phyloP scores from a whole-genome alignment of 495 filamentous ascomycete genomes.

The Amniculicola lignicola region DNA sequence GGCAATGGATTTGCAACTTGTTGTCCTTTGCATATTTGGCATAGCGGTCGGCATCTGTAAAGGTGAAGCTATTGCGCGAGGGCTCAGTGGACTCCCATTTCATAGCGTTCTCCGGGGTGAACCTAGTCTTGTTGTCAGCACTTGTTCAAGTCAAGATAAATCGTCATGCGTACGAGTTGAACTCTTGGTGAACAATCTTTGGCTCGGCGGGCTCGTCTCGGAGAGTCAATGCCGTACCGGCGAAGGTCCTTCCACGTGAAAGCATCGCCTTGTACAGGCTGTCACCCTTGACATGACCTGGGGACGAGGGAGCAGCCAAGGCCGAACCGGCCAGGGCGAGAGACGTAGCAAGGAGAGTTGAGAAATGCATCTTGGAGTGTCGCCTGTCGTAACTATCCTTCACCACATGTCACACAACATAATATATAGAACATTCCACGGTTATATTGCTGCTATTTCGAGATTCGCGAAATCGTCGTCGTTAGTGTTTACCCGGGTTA shows the following conservation, averaged over 20 bases:
- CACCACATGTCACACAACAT: not conserved
- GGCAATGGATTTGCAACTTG: slow-evolving; percentile 58
- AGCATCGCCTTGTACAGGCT: slow-evolving; percentile 10
- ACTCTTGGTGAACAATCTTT: slow-evolving; percentile 9
- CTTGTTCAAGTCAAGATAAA: not conserved
- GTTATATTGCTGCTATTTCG: slow-evolving; percentile 1
- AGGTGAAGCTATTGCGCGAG: slow-evolving; percentile 49
- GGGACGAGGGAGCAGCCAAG: not conserved
- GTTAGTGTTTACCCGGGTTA: slow-evolving; percentile 4
- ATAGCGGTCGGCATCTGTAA: slow-evolving; percentile 52
- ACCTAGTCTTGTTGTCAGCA: not conserved
- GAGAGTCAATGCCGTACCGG: slow-evolving; percentile 6
- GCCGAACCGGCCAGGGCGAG: slow-evolving; percentile 6
- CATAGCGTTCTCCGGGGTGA: slow-evolving; percentile 45
- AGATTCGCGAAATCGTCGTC: not conserved
- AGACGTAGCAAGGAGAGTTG: slow-evolving; percentile 1
- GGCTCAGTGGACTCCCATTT: slow-evolving; percentile 57
- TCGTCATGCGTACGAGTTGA: slow-evolving; percentile 14
- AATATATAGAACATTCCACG: slow-evolving; percentile 7
- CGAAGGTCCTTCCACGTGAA: slow-evolving; percentile 2
- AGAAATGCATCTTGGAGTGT: slow-evolving; percentile 16
- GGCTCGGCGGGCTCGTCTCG: slow-evolving; percentile 7
- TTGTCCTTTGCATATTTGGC: slow-evolving; percentile 58
- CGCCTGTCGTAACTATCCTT: not conserved
- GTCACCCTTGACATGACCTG: not conserved